Conservation (phyloP, 1,284 basidiomycete genomes). For the Marasmius sp. region DNA sequence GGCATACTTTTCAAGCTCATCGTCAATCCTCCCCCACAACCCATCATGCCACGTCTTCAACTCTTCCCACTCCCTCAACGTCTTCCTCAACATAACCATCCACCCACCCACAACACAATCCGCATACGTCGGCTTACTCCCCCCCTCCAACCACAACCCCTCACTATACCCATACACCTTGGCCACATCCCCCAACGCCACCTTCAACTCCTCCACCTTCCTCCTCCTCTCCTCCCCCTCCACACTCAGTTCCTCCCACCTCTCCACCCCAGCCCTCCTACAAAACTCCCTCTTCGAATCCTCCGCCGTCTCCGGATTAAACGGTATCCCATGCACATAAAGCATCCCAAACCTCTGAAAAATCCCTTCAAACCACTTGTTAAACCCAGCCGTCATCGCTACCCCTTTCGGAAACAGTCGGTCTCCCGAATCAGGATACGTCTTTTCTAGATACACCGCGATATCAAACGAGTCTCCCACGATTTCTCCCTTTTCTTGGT, state of each 20-base stretch:
- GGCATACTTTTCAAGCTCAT: background rate
- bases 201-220: background rate
- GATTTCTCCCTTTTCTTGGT: conserved; percentile 14
- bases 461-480: conserved; percentile 21
- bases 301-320: conserved; percentile 9
- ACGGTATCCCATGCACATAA: background rate
- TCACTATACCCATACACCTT: background rate
- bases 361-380: conserved; percentile 1
- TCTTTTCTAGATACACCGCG: conserved; percentile 21
- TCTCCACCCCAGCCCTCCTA: conserved; percentile 8
- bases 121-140: background rate
- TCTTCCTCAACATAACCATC: background rate
- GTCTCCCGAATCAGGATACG: conserved; percentile 15
- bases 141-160: background rate
- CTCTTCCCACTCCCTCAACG: conserved; percentile 1
- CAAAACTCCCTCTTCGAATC: background rate
- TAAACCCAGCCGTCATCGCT: conserved; percentile 1
- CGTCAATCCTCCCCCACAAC: background rate
- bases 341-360: conserved; percentile 2
- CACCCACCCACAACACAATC: background rate
- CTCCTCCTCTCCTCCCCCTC: background rate
- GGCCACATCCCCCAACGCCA: background rate
- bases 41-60: conserved; percentile 2
- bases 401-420: conserved; percentile 11
- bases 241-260: background rate